phyloP scores from a whole-genome alignment of 1,139 yeast species.

The Suhomyces wounanorum region DNA sequence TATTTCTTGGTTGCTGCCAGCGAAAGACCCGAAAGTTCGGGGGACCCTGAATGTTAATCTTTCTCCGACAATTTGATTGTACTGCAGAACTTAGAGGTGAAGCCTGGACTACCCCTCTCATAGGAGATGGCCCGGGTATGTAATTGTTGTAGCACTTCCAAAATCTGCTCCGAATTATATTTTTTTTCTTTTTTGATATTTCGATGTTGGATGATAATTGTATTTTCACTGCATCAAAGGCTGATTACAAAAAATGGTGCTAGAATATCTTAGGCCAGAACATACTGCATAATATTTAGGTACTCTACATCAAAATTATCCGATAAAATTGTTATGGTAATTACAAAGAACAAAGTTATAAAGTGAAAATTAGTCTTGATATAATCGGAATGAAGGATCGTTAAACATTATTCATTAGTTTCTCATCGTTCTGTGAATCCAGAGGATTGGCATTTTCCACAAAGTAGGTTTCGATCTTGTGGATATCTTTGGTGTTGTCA shows the following conservation, averaged over 20 bases:
- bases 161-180: neutral
- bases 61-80: no score
- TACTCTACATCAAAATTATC: neutral
- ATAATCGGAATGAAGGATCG: neutral
- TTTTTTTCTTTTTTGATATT: neutral
- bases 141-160: no score
- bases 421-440: neutral
- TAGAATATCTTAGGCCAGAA: neutral
- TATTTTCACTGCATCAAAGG: neutral
- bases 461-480: constrained; percentile 2
- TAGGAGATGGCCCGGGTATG: no score
- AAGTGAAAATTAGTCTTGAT: neutral
- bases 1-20: no score
- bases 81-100: neutral
- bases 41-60: no score
- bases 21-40: no score
- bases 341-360: neutral
- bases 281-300: neutral
- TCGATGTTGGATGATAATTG: neutral
- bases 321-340: neutral
- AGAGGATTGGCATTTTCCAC: constrained; percentile 2
- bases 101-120: no score
- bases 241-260: neutral
- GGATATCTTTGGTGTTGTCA: constrained; percentile 8
- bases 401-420: neutral